Evolutionary conservation across 148 eudicot species (phyloP).

Genomic region (Camellia sinensis): DNA sequence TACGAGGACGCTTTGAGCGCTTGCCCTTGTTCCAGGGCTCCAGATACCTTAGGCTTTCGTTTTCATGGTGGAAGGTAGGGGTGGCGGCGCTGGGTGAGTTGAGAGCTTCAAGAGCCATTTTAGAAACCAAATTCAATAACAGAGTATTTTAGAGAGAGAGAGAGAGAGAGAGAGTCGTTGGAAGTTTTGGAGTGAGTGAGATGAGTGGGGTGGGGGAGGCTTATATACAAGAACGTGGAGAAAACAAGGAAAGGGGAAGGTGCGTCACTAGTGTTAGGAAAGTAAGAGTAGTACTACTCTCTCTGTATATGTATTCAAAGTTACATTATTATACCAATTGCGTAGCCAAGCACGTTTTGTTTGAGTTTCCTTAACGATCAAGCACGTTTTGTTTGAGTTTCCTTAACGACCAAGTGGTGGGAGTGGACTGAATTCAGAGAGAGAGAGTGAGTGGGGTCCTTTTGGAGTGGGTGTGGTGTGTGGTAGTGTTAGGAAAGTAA

Average conservation of each 20-base stretch:
- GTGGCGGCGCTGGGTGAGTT: slow-evolving; percentile 25
- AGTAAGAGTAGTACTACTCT: not conserved
- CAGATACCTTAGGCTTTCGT: not conserved
- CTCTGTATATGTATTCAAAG: too few species aligned
- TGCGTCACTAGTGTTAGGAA: not conserved
- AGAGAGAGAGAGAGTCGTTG: not conserved
- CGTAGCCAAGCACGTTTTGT: too few species aligned
- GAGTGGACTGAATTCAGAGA: too few species aligned
- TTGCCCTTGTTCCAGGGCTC: slow-evolving; percentile 45
- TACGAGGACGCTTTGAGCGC: slow-evolving; percentile 49
- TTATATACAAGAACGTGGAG: not conserved
- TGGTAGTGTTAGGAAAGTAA: not conserved
- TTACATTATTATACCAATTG: too few species aligned
- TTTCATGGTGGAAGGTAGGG: slow-evolving; percentile 10
- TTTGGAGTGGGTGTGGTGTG: too few species aligned
- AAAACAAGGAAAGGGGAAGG: not conserved
- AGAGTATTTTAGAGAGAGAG: not conserved
- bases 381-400: too few species aligned
- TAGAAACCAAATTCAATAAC: not conserved
- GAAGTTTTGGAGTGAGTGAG: not conserved
- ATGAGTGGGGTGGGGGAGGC: not conserved
- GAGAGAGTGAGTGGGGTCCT: too few species aligned
- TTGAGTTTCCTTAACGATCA: too few species aligned
- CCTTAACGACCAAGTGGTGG: too few species aligned
- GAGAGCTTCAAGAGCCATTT: slow-evolving; percentile 47